These are phyloP conservation scores for Fusarium drepaniforme DNA, from an alignment of 2,329 filamentous ascomycete genomes.

Conservation along the genomic window DNA sequence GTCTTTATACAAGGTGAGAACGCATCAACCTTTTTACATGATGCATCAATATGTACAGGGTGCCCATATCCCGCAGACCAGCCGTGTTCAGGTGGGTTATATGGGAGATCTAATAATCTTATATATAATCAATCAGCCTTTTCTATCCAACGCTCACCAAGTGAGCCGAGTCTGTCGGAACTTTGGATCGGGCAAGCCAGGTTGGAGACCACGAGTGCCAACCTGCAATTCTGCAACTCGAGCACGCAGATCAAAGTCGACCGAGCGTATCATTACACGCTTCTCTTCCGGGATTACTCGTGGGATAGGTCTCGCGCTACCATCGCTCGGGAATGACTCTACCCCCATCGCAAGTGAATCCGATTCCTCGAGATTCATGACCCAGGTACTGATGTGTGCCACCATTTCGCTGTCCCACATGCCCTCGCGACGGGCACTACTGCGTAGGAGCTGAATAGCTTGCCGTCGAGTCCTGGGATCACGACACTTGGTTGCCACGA, in stretches of 20 bases:
- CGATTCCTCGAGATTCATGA: constrained; percentile 67
- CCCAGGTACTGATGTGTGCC: constrained; percentile 67
- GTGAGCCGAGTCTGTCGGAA: constrained; percentile 59
- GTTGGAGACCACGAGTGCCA: constrained; percentile 65
- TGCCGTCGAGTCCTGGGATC: constrained; percentile 67
- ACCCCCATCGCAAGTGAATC: constrained; percentile 47
- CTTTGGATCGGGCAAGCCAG: constrained; percentile 60
- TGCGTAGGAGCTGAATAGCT: constrained; percentile 71
- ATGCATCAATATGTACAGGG: not conserved
- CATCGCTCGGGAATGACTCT: constrained; percentile 18
- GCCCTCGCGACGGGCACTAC: constrained; percentile 72
- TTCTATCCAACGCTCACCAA: constrained; percentile 55
- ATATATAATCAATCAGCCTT: not conserved
- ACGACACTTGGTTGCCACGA: constrained; percentile 75
- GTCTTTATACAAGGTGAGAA: not conserved
- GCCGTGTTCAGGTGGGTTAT: not conserved
- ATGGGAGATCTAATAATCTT: not conserved
- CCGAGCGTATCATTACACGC: constrained; percentile 67
- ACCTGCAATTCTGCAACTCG: constrained; percentile 63
- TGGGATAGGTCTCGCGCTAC: constrained; percentile 24
- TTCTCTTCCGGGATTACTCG: constrained; percentile 62
- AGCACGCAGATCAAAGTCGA: constrained; percentile 68
- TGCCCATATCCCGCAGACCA: not conserved
- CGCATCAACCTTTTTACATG: not conserved
- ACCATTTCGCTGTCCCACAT: constrained; percentile 77